Evolutionary conservation across 768 basidiomycete genomes (phyloP).

Genomic region (Boletus fagicola): DNA sequence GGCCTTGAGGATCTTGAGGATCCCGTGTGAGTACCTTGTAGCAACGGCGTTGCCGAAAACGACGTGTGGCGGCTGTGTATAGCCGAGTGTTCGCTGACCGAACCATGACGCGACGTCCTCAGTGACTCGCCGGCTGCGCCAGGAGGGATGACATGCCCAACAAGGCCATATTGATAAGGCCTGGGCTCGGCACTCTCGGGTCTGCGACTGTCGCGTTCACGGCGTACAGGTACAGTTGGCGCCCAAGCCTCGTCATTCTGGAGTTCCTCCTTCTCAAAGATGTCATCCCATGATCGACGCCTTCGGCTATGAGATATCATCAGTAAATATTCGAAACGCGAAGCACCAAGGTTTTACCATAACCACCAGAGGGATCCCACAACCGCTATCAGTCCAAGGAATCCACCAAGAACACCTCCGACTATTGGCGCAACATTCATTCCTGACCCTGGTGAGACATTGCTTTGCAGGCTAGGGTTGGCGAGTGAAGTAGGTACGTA

Average conservation of each 20-base stretch:
- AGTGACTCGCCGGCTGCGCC: constrained; percentile 31
- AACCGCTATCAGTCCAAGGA: constrained; percentile 47
- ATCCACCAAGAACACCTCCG: constrained; percentile 54
- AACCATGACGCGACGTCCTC: constrained; percentile 34
- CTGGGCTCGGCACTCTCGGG: constrained; percentile 41
- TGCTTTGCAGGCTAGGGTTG: constrained; percentile 18
- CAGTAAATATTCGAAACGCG: constrained; percentile 8
- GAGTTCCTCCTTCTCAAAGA: constrained; percentile 44
- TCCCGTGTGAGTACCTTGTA: constrained; percentile 15
- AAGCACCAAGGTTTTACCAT: constrained; percentile 38
- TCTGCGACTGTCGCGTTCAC: constrained; percentile 26
- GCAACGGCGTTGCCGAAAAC: constrained; percentile 24
- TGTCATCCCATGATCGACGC: constrained; percentile 48
- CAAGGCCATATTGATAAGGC: constrained; percentile 63
- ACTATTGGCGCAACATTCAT: constrained; percentile 46
- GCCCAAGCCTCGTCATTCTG: constrained; percentile 25
- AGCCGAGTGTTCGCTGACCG: constrained; percentile 22
- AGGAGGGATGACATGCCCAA: constrained; percentile 43
- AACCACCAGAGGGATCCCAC: constrained; percentile 49
- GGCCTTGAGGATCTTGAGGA: constrained; percentile 40
- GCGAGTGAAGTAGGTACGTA: constrained; percentile 20
- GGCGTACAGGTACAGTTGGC: constrained; percentile 18
- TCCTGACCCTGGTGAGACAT: constrained; percentile 19
- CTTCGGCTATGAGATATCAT: constrained; percentile 37
- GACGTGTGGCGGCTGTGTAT: constrained; percentile 28